Evolutionary conservation across 2,329 filamentous ascomycete genomes (phyloP), one percentile per base, ranked within the genome.

Genomic region (Hymenoscyphus infarciens): DNA sequence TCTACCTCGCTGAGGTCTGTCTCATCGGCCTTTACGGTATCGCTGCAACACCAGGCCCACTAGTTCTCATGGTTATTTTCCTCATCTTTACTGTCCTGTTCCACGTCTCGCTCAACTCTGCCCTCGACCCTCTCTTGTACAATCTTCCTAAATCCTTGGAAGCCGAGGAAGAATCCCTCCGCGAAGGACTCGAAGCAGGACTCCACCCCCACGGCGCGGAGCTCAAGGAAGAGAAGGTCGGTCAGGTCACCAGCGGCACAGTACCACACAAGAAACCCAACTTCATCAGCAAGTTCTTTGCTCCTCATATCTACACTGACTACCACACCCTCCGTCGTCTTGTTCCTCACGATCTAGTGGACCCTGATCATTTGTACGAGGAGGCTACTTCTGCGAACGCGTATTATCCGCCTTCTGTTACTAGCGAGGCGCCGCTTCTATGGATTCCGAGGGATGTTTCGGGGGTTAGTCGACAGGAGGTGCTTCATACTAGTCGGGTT

Each of bases 11-110:
- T 1, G 87, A 95, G 67, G 77, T 94, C 33, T 95, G 91, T 75
- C 81, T 97, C 73, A 88, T 97, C 67, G 93, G 92, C 57, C 81
- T 97, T 2, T 93, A 97, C 70, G 89, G 83, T 59, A 85, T 94
- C 58, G 86, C 84, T 6, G 78, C 81, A 1, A 84, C 86, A 0
- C 78, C 87, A 19, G 88, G 87, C 0, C 90, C 91, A 0, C 75
- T 94, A 70, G 78, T 92, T 31, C 77, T 95, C 57, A 92, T 93
- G 86, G 81, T 94, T 57, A 77, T 88, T 60, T 88, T 92, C 75
- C 79, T 95, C 25, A 72, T 96, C 68, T 89, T 94, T 74, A 90
- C 89, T 1, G 76, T 86, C 1, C 79, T 97, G 22, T 92, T 92
- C 75, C 91, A 97, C 74, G 72, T 92, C 53, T 84, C 83, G 3